Conservation (phyloP, 1,284 basidiomycete species). For the Cutaneotrichosporon cavernicola region DNA sequence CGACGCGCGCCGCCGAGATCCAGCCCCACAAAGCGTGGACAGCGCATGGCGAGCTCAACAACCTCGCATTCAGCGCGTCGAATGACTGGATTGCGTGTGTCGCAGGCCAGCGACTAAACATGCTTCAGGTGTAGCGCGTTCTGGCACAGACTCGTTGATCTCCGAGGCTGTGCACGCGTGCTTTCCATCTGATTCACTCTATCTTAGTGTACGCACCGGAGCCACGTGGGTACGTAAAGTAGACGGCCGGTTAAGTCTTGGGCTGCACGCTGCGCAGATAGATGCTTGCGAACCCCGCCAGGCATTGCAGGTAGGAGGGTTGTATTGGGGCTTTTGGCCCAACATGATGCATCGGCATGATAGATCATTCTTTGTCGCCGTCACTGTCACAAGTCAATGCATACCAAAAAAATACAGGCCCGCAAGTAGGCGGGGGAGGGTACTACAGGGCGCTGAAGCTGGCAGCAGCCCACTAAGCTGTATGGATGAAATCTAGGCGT, state of each 20-base stretch:
- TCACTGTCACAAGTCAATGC: slow-evolving; percentile 11
- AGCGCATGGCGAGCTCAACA: slow-evolving; percentile 74
- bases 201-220: neutral
- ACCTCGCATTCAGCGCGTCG: slow-evolving; percentile 67
- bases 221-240: neutral
- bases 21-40: slow-evolving; percentile 81
- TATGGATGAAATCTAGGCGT: slow-evolving; percentile 25
- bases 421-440: neutral
- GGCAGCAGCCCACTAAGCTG: neutral
- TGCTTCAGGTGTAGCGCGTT: slow-evolving; percentile 58
- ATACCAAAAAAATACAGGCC: slow-evolving; percentile 12
- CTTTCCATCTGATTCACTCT: neutral
- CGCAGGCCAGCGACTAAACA: slow-evolving; percentile 76
- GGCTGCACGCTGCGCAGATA: neutral
- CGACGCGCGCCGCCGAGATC: slow-evolving; percentile 54
- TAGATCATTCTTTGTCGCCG: neutral
- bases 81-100: slow-evolving; percentile 91
- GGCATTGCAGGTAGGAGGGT: slow-evolving; percentile 1
- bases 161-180: neutral
- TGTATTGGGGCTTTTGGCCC: slow-evolving; percentile 3
- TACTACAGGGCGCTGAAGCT: neutral
- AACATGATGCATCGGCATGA: slow-evolving; percentile 2
- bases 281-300: neutral
- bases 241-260: neutral
- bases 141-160: neutral